Conservation (phyloP, 345 rosid genomes). For the Citrus mangshanensis region DNA sequence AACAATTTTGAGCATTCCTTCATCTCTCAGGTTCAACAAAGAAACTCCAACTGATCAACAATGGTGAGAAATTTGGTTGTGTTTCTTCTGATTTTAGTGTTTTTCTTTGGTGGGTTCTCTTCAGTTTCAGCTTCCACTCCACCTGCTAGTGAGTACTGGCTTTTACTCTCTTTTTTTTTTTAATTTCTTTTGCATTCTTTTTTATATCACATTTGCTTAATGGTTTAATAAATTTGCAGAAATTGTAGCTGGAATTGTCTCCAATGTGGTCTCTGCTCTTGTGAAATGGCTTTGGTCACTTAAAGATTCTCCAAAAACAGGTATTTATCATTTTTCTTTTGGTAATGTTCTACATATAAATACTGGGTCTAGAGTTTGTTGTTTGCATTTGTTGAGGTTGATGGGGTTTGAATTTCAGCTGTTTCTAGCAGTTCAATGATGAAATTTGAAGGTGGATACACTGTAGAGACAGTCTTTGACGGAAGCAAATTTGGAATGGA, state of each 20-base stretch:
- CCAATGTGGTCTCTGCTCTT: slow-evolving; percentile 72
- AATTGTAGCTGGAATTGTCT: slow-evolving; percentile 67
- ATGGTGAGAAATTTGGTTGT: slow-evolving; percentile 40
- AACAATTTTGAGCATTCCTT: slow-evolving; percentile 22
- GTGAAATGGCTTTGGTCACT: slow-evolving; percentile 94
- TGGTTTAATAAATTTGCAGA: slow-evolving; percentile 41
- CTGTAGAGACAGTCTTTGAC: slow-evolving; percentile 95
- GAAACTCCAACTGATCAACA: slow-evolving; percentile 16
- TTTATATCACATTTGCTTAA: background rate
- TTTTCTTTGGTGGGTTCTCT: slow-evolving; percentile 53
- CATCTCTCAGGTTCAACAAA: slow-evolving; percentile 16
- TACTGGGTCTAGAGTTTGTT: background rate
- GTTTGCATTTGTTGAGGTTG: slow-evolving; percentile 9
- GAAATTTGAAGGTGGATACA: slow-evolving; percentile 91
- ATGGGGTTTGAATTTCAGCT: slow-evolving; percentile 39
- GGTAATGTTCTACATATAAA: background rate
- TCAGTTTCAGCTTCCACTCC: slow-evolving; percentile 71
- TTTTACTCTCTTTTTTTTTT: background rate
- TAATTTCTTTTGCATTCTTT: background rate
- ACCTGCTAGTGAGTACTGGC: slow-evolving; percentile 63
- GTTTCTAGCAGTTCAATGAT: slow-evolving; percentile 83
- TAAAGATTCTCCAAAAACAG: slow-evolving; percentile 64
- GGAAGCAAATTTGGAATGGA: slow-evolving; percentile 94
- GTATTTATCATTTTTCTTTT: slow-evolving; percentile 34
- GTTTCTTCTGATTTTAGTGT: slow-evolving; percentile 36